These are phyloP conservation scores for Linum tenue DNA, from an alignment of 345 rosid species.

Conservation along the genomic window DNA sequence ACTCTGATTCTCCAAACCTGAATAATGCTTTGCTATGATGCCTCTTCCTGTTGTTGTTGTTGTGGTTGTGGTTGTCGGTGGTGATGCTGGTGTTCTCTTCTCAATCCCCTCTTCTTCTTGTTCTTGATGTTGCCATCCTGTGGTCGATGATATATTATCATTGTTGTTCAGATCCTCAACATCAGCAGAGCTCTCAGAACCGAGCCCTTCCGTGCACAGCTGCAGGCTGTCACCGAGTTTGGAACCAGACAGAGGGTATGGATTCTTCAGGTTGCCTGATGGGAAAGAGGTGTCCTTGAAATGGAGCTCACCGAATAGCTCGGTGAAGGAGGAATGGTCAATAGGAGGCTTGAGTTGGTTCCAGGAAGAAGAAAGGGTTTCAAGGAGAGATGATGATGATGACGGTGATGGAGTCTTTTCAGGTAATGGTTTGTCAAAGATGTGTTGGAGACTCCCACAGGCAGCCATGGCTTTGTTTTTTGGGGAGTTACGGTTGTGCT, in stretches of 20 bases:
- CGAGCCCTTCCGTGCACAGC: constrained; percentile 83
- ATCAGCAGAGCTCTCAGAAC: constrained; percentile 71
- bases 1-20: background rate
- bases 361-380: constrained; percentile 54
- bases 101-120: background rate
- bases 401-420: constrained; percentile 14
- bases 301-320: constrained; percentile 66
- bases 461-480: constrained; percentile 45
- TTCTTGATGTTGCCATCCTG: constrained; percentile 23
- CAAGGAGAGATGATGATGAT: constrained; percentile 30
- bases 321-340: constrained; percentile 47
- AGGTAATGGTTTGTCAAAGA: constrained; percentile 50
- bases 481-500: no score
- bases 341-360: constrained; percentile 37
- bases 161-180: constrained; percentile 31
- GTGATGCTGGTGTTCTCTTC: no score
- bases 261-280: constrained; percentile 11
- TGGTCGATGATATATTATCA: background rate
- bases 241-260: constrained; percentile 13
- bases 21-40: constrained; percentile 3
- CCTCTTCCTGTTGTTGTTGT: constrained; percentile 4
- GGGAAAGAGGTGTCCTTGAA: constrained; percentile 33
- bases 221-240: constrained; percentile 48
- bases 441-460: constrained; percentile 56
- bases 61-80: no score